Evolutionary conservation across 2,329 filamentous ascomycete genomes (phyloP).

Genomic region (Aspergillus unguis): DNA sequence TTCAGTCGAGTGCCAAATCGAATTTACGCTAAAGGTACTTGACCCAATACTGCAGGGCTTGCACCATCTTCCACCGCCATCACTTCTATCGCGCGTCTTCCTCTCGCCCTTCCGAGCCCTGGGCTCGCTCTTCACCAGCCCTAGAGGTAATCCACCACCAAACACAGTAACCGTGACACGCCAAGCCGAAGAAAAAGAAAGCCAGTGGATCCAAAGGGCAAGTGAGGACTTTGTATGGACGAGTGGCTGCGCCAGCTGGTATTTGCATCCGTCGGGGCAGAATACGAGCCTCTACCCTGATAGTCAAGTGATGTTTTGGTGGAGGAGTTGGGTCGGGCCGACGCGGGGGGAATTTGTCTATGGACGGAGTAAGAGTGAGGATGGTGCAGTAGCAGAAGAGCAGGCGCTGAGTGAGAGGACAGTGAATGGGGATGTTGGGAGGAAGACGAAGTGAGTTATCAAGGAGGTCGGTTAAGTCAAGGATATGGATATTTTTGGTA

Average conservation of each 20-base stretch:
- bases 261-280: slow-evolving; percentile 46
- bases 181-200: slow-evolving; percentile 36
- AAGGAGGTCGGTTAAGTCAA: no score
- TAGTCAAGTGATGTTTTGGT: slow-evolving; percentile 51
- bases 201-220: slow-evolving; percentile 40
- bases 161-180: slow-evolving; percentile 31
- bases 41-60: slow-evolving; percentile 37
- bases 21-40: slow-evolving; percentile 45
- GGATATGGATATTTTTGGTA: no score
- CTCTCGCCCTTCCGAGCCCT: neutral
- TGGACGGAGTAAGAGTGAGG: neutral
- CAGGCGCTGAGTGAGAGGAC: no score
- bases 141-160: neutral
- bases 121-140: neutral
- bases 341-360: slow-evolving; percentile 35
- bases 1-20: slow-evolving; percentile 52
- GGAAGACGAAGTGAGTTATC: neutral
- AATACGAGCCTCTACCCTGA: slow-evolving; percentile 55
- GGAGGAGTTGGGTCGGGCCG: slow-evolving; percentile 46
- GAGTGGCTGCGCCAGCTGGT: slow-evolving; percentile 53
- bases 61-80: neutral
- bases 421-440: no score
- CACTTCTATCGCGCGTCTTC: neutral
- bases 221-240: slow-evolving; percentile 48
- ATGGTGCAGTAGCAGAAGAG: no score